Evolutionary conservation across 495 filamentous ascomycete genomes (phyloP).

Genomic region (Aspergillus sclerotioniger): DNA sequence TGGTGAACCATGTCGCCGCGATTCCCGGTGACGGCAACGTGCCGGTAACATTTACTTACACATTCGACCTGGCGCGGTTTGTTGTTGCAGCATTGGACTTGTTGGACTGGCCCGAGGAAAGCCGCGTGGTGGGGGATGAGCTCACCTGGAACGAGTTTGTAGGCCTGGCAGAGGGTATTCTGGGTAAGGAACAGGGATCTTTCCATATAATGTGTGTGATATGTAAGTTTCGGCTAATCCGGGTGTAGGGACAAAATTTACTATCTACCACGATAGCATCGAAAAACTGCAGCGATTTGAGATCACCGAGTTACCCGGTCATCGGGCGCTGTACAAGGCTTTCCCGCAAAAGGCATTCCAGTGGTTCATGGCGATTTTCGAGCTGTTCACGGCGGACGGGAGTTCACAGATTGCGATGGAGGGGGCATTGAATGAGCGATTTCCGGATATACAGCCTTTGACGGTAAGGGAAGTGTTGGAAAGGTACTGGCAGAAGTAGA

Average conservation of each 20-base stretch:
- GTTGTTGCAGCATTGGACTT: constrained; percentile 36
- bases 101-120: constrained; percentile 32
- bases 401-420: constrained; percentile 21
- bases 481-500: background rate
- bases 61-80: constrained; percentile 43
- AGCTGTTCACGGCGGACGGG: constrained; percentile 12
- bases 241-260: constrained; percentile 24
- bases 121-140: constrained; percentile 32
- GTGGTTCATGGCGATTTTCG: constrained; percentile 30
- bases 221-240: constrained; percentile 22
- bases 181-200: constrained; percentile 21
- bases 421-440: constrained; percentile 31
- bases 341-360: constrained; percentile 35
- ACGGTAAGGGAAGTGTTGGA: constrained; percentile 32
- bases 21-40: constrained; percentile 42
- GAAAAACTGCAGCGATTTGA: constrained; percentile 38
- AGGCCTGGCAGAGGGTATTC: constrained; percentile 33
- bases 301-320: constrained; percentile 41
- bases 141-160: constrained; percentile 39
- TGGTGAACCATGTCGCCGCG: constrained; percentile 35
- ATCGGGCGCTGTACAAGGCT: constrained; percentile 28
- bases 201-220: background rate
- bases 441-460: constrained; percentile 35
- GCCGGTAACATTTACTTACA: constrained; percentile 41
- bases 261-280: constrained; percentile 34